Base-by-base conservation (phyloP, 257 asterid genomes). In the Pogostemon cablin region DNA sequence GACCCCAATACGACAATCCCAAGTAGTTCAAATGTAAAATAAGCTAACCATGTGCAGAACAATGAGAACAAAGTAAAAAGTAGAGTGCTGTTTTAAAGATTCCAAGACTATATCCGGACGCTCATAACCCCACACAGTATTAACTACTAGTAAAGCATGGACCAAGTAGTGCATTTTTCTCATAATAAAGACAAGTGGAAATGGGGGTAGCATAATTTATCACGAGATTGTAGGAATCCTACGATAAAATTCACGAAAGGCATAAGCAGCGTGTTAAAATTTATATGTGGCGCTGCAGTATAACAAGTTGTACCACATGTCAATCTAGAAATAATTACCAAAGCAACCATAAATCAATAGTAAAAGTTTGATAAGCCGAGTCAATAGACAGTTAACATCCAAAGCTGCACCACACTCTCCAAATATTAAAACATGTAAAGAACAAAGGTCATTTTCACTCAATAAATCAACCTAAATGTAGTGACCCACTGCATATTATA, bases 381-480 rank as follows among this genome's bases (percentile, higher is more conserved):
- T n/a, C 38, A 44, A 15, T 59, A 59, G 7, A 68, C 17, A 38
- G 39, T 3, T 10, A 67, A 58, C 20, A 47, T 57, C 10, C 54
- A 43, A 59, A 54, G 48, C 53, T 41, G 55, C 65, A 67, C 47
- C 9, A 38, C 9, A 50, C n/a, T 53, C 62, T 58, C 65, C 68
- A 38, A 54, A 47, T 25, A 56, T 25, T 12, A 7, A 52, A 65
- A 50, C 49, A 48, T 46, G 58, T 48, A 6, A 56, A 67, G 10
- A 25, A 44, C 44, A 34, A 34, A 1, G 32, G 61, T 39, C 38
- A 25, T n/a, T 25, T 47, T 72, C 38, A n/a, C 40, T 41, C 54
- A 49, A 46, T 61, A 62, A 57, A 38, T 61, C 39, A 62, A 32
- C 54, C 50, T 48, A 15, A 46, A 60, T 59, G 37, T 61, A 66